phyloP scores from a whole-genome alignment of 1,139 yeast genomes.

The Magnusiomyces fungicola region DNA sequence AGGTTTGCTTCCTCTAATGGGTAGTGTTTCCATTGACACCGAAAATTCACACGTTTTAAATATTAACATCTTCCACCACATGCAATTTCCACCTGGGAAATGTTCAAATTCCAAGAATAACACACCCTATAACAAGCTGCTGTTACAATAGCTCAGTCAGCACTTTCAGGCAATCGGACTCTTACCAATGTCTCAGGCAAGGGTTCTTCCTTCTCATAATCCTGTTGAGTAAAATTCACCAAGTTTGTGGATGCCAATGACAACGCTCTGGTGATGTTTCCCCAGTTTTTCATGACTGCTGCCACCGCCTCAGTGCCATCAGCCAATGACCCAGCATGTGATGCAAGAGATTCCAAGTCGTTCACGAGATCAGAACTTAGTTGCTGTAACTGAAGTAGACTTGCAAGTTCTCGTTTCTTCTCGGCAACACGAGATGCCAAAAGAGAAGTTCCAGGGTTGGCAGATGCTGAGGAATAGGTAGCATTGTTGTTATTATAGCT shows the following conservation, averaged over 20 bases:
- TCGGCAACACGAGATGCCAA: slow-evolving; percentile 27
- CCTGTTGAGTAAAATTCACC: slow-evolving; percentile 29
- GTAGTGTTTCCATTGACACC: too few species aligned
- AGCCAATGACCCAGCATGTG: slow-evolving; percentile 44
- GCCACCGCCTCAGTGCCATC: slow-evolving; percentile 48
- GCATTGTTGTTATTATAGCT: too few species aligned
- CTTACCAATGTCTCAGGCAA: slow-evolving; percentile 65
- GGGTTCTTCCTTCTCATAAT: slow-evolving; percentile 39
- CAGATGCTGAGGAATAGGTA: too few species aligned
- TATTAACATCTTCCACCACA: too few species aligned
- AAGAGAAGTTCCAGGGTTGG: too few species aligned
- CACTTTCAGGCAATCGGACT: slow-evolving; percentile 26
- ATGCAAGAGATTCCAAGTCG: slow-evolving; percentile 44
- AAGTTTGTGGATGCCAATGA: slow-evolving; percentile 48
- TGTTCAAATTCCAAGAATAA: too few species aligned
- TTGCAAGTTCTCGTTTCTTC: slow-evolving; percentile 48
- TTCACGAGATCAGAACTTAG: slow-evolving; percentile 42
- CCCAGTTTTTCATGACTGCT: slow-evolving; percentile 52
- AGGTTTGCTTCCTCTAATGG: too few species aligned
- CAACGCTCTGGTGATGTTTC: slow-evolving; percentile 55
- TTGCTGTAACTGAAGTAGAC: slow-evolving; percentile 43
- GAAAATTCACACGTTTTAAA: too few species aligned
- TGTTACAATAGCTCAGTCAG: neutral
- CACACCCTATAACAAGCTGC: too few species aligned
- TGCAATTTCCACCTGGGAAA: too few species aligned